Evolutionary conservation across 768 basidiomycete genomes (phyloP).

Genomic region (Hericium coralloides): DNA sequence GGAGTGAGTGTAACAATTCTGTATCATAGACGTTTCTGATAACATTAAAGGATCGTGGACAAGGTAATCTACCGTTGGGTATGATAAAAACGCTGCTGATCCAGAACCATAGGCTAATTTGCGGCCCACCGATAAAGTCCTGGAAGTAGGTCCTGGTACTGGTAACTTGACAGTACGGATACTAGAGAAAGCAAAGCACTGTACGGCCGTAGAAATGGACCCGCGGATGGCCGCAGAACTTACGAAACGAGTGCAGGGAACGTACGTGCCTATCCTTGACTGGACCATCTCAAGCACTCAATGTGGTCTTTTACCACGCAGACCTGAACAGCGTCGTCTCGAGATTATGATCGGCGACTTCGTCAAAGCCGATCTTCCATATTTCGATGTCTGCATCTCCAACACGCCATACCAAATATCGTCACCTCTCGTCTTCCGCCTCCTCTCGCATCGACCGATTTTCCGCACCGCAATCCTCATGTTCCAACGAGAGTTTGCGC

Average conservation of each 20-base stretch:
- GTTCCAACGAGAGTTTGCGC: slow-evolving; percentile 98
- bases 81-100: neutral
- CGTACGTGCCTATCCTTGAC: slow-evolving; percentile 34
- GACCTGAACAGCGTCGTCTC: slow-evolving; percentile 91
- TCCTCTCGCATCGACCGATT: slow-evolving; percentile 91
- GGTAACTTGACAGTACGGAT: slow-evolving; percentile 94
- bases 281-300: neutral
- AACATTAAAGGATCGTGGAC: slow-evolving; percentile 44
- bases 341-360: slow-evolving; percentile 97
- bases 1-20: slow-evolving; percentile 43
- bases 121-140: slow-evolving; percentile 88
- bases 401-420: slow-evolving; percentile 99
- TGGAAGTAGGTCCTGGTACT: slow-evolving; percentile 97
- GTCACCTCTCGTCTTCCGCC: slow-evolving; percentile 92
- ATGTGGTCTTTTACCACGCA: slow-evolving; percentile 21
- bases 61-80: slow-evolving; percentile 29
- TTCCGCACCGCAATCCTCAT: slow-evolving; percentile 95
- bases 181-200: slow-evolving; percentile 85
- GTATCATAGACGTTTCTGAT: slow-evolving; percentile 9
- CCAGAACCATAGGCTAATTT: slow-evolving; percentile 60
- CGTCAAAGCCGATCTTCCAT: slow-evolving; percentile 95
- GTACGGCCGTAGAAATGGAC: slow-evolving; percentile 95
- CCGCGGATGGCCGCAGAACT: slow-evolving; percentile 98
- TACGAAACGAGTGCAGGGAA: slow-evolving; percentile 95
- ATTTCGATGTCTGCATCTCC: slow-evolving; percentile 98